Conservation (phyloP, 805 yeast genomes). For the Myxozyma mucilagina region DNA sequence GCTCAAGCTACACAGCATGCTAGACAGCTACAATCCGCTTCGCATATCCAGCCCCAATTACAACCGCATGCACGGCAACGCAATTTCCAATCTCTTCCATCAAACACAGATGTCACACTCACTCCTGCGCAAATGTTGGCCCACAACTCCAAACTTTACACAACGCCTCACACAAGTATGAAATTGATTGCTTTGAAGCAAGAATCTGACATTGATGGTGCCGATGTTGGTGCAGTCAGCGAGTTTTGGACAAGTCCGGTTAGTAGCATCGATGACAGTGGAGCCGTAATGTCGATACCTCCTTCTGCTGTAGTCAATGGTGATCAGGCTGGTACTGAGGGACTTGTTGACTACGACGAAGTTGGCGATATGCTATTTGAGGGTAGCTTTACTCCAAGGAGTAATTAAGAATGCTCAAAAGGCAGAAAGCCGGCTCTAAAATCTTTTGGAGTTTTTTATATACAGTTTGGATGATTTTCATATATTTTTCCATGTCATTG, state of each 20-base stretch:
- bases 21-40: not conserved
- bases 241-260: slow-evolving; percentile 21
- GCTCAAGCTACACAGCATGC: not conserved
- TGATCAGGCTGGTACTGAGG: not conserved
- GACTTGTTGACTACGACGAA: not conserved
- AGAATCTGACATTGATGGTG: slow-evolving; percentile 7
- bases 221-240: not conserved
- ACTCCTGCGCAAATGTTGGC: not conserved
- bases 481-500: too few species aligned
- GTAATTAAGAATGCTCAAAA: not conserved
- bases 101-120: not conserved
- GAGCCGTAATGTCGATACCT: not conserved
- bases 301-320: slow-evolving; percentile 6
- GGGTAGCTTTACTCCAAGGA: not conserved
- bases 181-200: not conserved
- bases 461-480: too few species aligned
- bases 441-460: too few species aligned
- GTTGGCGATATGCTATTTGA: not conserved
- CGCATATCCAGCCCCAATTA: not conserved
- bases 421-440: not conserved
- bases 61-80: not conserved
- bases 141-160: not conserved
- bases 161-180: not conserved
- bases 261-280: slow-evolving; percentile 13
- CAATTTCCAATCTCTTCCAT: not conserved